Conservation (phyloP, 441 rosid genomes). For the Populus hybrid region DNA sequence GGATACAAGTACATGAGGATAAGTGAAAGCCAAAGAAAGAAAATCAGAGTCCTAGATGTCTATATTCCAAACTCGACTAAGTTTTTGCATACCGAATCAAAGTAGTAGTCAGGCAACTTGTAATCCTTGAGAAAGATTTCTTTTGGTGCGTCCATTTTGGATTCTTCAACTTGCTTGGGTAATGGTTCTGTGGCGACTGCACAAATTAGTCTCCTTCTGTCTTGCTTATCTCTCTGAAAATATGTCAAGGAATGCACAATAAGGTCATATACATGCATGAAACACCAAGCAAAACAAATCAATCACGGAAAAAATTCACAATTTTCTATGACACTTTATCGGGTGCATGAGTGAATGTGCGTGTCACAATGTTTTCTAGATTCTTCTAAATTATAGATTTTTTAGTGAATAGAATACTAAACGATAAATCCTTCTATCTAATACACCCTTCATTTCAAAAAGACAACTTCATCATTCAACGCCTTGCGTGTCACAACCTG, state of each 20-base stretch:
- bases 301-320: neutral
- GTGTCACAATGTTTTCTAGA: too few species aligned
- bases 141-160: constrained; percentile 81
- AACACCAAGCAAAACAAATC: neutral
- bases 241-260: constrained; percentile 11
- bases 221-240: constrained; percentile 53
- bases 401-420: too few species aligned
- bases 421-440: too few species aligned
- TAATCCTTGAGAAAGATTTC: constrained; percentile 94
- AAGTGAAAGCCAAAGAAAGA: constrained; percentile 12
- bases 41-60: neutral
- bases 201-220: constrained; percentile 53
- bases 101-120: constrained; percentile 88
- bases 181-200: constrained; percentile 67
- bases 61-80: neutral
- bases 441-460: too few species aligned
- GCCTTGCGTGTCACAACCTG: too few species aligned
- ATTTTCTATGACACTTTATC: neutral
- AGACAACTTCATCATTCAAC: too few species aligned
- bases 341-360: neutral
- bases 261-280: neutral
- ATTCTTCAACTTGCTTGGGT: constrained; percentile 62
- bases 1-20: constrained; percentile 13
- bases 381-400: too few species aligned
- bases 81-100: constrained; percentile 55